These are phyloP conservation scores for Chytridium lagenaria DNA, from an alignment of 371 early-diverging fungal genomes.

Conservation along the genomic window DNA sequence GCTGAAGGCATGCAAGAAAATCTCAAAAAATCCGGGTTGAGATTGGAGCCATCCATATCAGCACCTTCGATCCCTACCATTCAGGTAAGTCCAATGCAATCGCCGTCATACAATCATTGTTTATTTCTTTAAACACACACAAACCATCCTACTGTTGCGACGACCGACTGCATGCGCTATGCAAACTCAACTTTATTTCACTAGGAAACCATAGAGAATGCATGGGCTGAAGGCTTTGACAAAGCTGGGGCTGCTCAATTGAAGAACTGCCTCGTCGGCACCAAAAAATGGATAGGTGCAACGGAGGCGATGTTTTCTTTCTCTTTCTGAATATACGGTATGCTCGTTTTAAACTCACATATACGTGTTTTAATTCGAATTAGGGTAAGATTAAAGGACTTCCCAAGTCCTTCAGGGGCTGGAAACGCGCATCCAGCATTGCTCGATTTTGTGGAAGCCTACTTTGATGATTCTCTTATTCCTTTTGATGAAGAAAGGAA, in stretches of 20 bases:
- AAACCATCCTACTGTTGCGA: no score
- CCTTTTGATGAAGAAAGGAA: constrained; percentile 5
- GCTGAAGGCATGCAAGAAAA: neutral
- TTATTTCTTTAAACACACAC: neutral
- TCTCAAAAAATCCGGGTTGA: neutral
- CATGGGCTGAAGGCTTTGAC: constrained; percentile 72
- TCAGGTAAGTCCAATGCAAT: constrained; percentile 54
- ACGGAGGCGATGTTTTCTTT: constrained; percentile 75
- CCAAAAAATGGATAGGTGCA: constrained; percentile 81
- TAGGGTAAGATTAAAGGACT: constrained; percentile 64
- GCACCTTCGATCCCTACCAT: constrained; percentile 60
- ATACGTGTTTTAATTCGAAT: no score
- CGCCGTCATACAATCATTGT: neutral
- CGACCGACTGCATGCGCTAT: no score
- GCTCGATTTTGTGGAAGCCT: constrained; percentile 64
- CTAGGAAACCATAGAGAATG: constrained; percentile 62
- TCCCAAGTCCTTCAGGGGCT: constrained; percentile 68
- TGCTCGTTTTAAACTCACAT: no score
- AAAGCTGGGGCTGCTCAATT: constrained; percentile 70
- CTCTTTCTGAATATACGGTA: constrained; percentile 63
- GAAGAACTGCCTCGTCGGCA: constrained; percentile 60
- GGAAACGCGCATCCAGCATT: constrained; percentile 61
- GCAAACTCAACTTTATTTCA: no score
- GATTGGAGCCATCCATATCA: neutral
- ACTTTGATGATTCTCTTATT: constrained; percentile 49